Conservation (phyloP, 768 basidiomycete genomes). For the Amanita rimosa region DNA sequence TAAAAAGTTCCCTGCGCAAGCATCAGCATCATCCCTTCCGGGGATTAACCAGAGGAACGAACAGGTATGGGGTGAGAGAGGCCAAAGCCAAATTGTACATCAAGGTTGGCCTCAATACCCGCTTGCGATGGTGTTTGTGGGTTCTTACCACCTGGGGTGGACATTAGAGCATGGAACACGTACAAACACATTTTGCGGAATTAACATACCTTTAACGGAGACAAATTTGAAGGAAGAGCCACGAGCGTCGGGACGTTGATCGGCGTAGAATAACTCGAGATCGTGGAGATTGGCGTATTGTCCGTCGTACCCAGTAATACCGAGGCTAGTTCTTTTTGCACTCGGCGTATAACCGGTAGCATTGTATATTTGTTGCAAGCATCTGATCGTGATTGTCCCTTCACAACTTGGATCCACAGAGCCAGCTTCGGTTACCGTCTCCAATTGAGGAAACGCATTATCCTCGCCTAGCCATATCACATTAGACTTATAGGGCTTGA, state of each 20-base stretch:
- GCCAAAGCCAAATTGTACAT: conserved; percentile 53
- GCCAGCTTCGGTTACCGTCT: conserved; percentile 17
- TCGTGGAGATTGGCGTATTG: conserved; percentile 41
- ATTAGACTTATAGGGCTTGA: conserved; percentile 32
- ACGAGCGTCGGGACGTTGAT: conserved; percentile 33
- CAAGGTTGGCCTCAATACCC: conserved; percentile 54
- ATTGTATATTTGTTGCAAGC: conserved; percentile 45
- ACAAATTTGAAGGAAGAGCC: conserved; percentile 40
- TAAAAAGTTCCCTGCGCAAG: conserved; percentile 34
- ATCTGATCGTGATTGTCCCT: conserved; percentile 34
- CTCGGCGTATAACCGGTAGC: conserved; percentile 32
- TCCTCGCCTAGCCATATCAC: conserved; percentile 19
- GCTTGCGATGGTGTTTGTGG: conserved; percentile 37
- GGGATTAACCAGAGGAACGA: background rate
- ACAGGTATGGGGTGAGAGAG: conserved; percentile 47
- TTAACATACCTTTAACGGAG: conserved; percentile 38
- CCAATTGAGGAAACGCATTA: conserved; percentile 13
- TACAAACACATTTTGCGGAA: background rate
- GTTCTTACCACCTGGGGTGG: conserved; percentile 39
- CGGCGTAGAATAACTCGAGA: conserved; percentile 34
- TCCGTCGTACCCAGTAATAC: conserved; percentile 41
- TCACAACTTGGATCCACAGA: conserved; percentile 40
- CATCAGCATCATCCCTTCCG: background rate
- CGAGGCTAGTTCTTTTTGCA: conserved; percentile 34
- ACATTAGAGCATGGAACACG: conserved; percentile 6